Evolutionary conservation across 1,284 basidiomycete species (phyloP), one percentile per base, ranked within the genome.

Genomic region (Vanrija sp.): DNA sequence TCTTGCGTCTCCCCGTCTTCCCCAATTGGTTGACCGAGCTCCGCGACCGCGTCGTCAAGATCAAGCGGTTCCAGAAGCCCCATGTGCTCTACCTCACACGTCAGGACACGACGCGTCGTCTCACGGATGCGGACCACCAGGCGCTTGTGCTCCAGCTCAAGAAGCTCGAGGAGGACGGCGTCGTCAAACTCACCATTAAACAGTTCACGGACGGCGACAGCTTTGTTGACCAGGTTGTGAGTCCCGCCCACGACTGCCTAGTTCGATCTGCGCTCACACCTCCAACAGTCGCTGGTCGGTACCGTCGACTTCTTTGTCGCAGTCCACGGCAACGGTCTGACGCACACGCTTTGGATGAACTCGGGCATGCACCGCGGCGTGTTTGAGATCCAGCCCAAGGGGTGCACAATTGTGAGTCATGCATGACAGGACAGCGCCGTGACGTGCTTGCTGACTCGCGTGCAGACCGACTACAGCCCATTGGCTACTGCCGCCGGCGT

Each of bases 321-420:
- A 38, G 85, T 91, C 2, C 88, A 91, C 61, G 88, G 89, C 2
- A 71, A 89, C 66, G 88, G 88, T 3, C 78, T 91, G 2, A 86
- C 88, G 9, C 85, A 89, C 64, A 77, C 89, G 8, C 80, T 90
- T 38, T 85, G 87, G 80, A 88, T 91, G 86, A 82, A 84, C 5
- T 83, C 83, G 1, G 85, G 83, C 1, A 80, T 81, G 0, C 74
- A 82, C 34, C 83, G 86, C 18, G 83, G 85, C 2, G 86, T 89
- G 18, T 61, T 63, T 40, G 62, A 63, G 39, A 49, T 63, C 28
- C 52, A 57, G 46, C 57, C 59, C 9, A 46, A 51, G 9, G 34
- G 3, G 38, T 63, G 62, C 28, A 55, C 51, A 1, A 38, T 63
- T 0, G 60, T 62, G 26, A 26, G 60, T 47, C 28, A 8, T 28